These are phyloP conservation scores for Boletus calvinii DNA, from an alignment of 1,284 basidiomycete genomes.

Conservation along the genomic window DNA sequence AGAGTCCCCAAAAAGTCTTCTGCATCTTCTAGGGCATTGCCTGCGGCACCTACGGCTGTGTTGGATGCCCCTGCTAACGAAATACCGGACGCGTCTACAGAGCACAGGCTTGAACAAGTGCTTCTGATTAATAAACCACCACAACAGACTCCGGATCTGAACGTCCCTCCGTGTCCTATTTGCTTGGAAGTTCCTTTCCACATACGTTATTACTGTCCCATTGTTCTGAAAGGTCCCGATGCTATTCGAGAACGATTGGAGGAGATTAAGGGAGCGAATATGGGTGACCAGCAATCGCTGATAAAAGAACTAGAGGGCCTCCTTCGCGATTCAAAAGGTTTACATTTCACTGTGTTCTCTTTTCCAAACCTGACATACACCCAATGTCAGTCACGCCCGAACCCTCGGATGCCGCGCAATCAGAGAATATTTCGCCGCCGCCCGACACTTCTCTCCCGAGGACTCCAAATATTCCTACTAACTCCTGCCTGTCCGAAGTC, in stretches of 20 bases:
- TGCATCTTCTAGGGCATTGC: background rate
- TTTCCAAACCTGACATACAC: constrained; percentile 4
- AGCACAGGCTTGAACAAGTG: no score
- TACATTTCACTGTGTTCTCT: background rate
- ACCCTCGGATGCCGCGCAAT: background rate
- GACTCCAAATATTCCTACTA: constrained; percentile 22
- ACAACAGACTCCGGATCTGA: background rate
- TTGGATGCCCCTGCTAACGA: background rate
- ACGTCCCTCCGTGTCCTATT: constrained; percentile 36
- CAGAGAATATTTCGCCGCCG: background rate
- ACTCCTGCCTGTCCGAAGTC: constrained; percentile 32
- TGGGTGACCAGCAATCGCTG: constrained; percentile 26
- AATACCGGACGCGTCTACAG: constrained; percentile 1
- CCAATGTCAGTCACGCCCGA: constrained; percentile 1
- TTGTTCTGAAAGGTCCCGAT: constrained; percentile 38
- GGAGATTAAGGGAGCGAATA: constrained; percentile 34
- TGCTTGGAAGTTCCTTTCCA: constrained; percentile 41
- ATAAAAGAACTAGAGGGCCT: constrained; percentile 39
- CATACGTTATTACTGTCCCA: constrained; percentile 42
- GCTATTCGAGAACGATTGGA: constrained; percentile 40
- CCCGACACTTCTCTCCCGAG: background rate
- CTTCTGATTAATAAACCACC: background rate
- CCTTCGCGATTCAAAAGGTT: constrained; percentile 23
- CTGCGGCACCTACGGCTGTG: background rate
- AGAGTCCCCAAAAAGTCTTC: constrained; percentile 10